Percentiles rank a stretch among this genome's conserved stretches.
Evolutionary conservation across 495 filamentous ascomycete species (phyloP).

Genomic region (Pseudomonodictys pantanalensis): DNA sequence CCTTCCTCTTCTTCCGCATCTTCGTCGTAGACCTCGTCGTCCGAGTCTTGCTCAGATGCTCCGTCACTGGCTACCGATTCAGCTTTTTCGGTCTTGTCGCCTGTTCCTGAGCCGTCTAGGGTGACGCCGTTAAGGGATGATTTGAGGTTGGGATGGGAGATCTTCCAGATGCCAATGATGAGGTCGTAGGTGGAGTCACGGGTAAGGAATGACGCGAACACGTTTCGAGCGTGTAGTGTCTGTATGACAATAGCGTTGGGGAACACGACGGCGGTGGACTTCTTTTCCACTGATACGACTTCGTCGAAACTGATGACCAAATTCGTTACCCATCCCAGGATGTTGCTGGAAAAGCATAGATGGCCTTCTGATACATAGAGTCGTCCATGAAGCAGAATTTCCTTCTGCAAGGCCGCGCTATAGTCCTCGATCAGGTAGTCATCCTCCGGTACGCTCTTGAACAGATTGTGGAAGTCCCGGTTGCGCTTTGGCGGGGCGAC

Average conservation of each 20-base stretch:
- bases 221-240: slow-evolving; percentile 89
- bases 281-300: slow-evolving; percentile 93
- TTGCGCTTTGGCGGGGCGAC: slow-evolving; percentile 95
- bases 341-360: slow-evolving; percentile 98
- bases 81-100: slow-evolving; percentile 85
- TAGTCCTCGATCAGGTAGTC: slow-evolving; percentile 99
- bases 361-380: slow-evolving; percentile 97
- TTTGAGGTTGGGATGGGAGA: slow-evolving; percentile 85
- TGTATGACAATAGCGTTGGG: slow-evolving; percentile 97
- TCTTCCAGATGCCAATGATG: slow-evolving; percentile 96
- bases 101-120: slow-evolving; percentile 72
- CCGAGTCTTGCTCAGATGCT: slow-evolving; percentile 50
- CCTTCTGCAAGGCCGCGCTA: slow-evolving; percentile 90
- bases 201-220: slow-evolving; percentile 92
- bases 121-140: slow-evolving; percentile 84
- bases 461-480: slow-evolving; percentile 87
- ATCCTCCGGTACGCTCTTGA: slow-evolving; percentile 95
- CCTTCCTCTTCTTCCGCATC: slow-evolving; percentile 61
- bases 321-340: slow-evolving; percentile 95
- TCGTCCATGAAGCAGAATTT: slow-evolving; percentile 91
- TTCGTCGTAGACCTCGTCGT: slow-evolving; percentile 63
- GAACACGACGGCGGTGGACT: slow-evolving; percentile 91
- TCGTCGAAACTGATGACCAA: slow-evolving; percentile 98
- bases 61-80: slow-evolving; percentile 58
- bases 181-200: slow-evolving; percentile 96